Evolutionary conservation across 1,139 yeast species (phyloP).

Genomic region (Yamadazyma dushanensis): DNA sequence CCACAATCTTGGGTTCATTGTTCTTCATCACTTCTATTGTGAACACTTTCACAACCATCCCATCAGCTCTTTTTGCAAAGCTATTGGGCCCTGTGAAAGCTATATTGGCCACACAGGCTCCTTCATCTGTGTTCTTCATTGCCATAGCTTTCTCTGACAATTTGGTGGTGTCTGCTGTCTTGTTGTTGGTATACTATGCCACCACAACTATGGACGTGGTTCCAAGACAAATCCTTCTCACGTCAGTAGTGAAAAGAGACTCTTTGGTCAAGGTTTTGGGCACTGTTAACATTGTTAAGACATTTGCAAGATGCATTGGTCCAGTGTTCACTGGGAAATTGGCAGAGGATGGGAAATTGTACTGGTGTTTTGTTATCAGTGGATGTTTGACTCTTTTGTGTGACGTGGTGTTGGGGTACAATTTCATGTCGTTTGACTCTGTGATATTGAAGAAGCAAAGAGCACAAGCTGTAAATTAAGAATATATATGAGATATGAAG

Average conservation of each 20-base stretch:
- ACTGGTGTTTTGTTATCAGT: conserved; percentile 62
- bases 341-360: conserved; percentile 52
- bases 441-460: conserved; percentile 29
- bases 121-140: conserved; percentile 65
- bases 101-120: conserved; percentile 73
- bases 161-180: conserved; percentile 42
- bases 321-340: conserved; percentile 77
- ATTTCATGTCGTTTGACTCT: conserved; percentile 41
- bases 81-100: conserved; percentile 77
- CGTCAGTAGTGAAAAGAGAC: conserved; percentile 60
- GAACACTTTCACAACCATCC: conserved; percentile 46
- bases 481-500: too few relatives aligned
- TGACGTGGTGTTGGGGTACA: conserved; percentile 41
- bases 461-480: too few relatives aligned
- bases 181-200: conserved; percentile 53
- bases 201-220: conserved; percentile 87
- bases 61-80: conserved; percentile 70
- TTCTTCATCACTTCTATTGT: conserved; percentile 59
- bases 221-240: conserved; percentile 77
- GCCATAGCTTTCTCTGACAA: conserved; percentile 25
- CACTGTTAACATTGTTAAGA: conserved; percentile 79
- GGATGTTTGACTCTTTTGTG: conserved; percentile 54
- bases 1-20: conserved; percentile 44
- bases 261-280: conserved; percentile 83
- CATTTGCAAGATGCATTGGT: conserved; percentile 79